phyloP scores from a whole-genome alignment of 768 basidiomycete species.

The Hysterangium stoloniferum region DNA sequence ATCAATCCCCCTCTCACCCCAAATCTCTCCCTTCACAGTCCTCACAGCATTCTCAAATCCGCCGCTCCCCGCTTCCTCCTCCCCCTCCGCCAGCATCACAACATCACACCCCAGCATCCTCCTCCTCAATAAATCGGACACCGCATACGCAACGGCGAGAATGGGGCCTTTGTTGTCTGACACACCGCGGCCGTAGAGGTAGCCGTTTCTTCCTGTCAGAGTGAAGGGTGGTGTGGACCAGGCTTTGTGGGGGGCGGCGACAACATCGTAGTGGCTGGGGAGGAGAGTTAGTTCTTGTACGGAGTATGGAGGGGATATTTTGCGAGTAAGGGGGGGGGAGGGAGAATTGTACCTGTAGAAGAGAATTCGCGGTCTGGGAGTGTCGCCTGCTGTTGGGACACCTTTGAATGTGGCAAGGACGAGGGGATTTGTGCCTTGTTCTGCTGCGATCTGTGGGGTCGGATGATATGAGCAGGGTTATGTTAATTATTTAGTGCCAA shows the following conservation, averaged over 20 bases:
- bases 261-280: slow-evolving; percentile 91
- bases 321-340: too few relatives aligned
- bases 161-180: slow-evolving; percentile 97
- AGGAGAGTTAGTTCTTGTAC: background rate
- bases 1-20: slow-evolving; percentile 31
- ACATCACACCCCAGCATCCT: slow-evolving; percentile 79
- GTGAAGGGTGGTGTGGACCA: slow-evolving; percentile 85
- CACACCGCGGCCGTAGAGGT: slow-evolving; percentile 83
- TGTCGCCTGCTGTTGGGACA: slow-evolving; percentile 37
- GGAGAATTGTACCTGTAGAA: slow-evolving; percentile 73
- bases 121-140: slow-evolving; percentile 64
- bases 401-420: slow-evolving; percentile 86
- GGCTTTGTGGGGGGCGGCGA: slow-evolving; percentile 61
- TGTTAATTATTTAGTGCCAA: background rate
- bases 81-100: slow-evolving; percentile 89
- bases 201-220: slow-evolving; percentile 78
- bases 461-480: background rate
- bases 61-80: slow-evolving; percentile 89
- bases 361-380: slow-evolving; percentile 49
- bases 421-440: slow-evolving; percentile 74
- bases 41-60: slow-evolving; percentile 77
- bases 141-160: slow-evolving; percentile 84
- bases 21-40: too few relatives aligned
- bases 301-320: too few relatives aligned
- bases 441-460: slow-evolving; percentile 56